Base-by-base conservation (phyloP, 139 green algal genomes). In the Pleodorina starrii region DNA sequence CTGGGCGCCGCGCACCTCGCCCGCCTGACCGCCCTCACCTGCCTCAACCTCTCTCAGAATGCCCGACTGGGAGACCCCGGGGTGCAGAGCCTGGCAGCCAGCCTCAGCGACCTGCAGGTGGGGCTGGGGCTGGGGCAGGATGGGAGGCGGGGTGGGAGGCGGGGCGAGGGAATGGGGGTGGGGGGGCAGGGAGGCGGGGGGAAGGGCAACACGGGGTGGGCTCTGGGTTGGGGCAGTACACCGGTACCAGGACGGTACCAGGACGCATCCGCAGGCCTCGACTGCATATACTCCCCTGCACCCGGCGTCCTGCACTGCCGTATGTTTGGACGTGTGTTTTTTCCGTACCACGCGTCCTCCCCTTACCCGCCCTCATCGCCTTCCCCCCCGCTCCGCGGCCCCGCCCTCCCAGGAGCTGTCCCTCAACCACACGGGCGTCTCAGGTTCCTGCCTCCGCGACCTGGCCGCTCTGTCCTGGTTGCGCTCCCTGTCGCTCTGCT, bases 31-130 rank as follows among this genome's bases (percentile, higher is more conserved):
- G 78, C 76, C 14, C 87, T 91, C 23, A 87, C 87, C 36, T 88
- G 38, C 27, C 87, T 91, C 77, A 87, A 85, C 48, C 77, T 91
- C 1, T 77, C 59, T 16, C 81, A 87, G 60, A 87, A 87, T 60
- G 29, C 81, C 21, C 60, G 81, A 40, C 59, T 87, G 81, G 81
- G 81, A 29, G 81, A 87, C 81, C 35, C 60, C 42, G 81, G 81
- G 27, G 81, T 78, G 60, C 43, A 46, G 23, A 38, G 42, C 29
- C 60, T 87, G 60, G 81, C 81, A 42, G 42, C 1, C 35, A 43
- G 40, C n/a, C 63, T 87, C 29, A 11, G 4, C 2, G 81, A 87
- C 19, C 51, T 85, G 57, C 87, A 91, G 87, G 87, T 91, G 25
- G 21, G 85, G 38, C 40, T 29, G 36, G 16, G 14, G 14, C 7